These are phyloP conservation scores for Lizanozyma gosingica DNA, from an alignment of 1,139 yeast genomes.

Conservation along the genomic window DNA sequence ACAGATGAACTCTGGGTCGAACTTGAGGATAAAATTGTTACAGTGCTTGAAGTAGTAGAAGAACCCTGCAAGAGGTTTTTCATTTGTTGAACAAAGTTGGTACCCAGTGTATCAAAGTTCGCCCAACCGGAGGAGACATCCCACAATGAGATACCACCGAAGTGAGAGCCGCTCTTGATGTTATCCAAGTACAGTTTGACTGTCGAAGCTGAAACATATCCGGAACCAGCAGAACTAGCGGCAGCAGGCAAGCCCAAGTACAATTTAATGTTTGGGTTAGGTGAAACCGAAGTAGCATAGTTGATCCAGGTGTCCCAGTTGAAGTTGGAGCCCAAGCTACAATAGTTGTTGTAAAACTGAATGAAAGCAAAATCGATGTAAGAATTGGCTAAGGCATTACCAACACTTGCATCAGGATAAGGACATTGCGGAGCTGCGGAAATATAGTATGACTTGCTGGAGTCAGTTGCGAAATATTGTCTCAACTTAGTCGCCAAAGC, in stretches of 20 bases:
- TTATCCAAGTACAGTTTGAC: slow-evolving; percentile 13
- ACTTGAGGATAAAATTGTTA: slow-evolving; percentile 4
- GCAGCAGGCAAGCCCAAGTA: slow-evolving; percentile 40
- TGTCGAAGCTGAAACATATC: slow-evolving; percentile 45
- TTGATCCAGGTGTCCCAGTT: slow-evolving; percentile 83
- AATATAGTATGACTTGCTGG: slow-evolving; percentile 58
- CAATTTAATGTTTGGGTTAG: slow-evolving; percentile 59
- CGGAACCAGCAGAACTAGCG: slow-evolving; percentile 39
- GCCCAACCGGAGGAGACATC: slow-evolving; percentile 76
- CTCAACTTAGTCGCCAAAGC: slow-evolving; percentile 58
- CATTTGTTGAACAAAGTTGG: slow-evolving; percentile 34
- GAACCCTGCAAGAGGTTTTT: slow-evolving; percentile 20
- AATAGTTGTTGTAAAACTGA: slow-evolving; percentile 90
- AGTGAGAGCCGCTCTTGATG: slow-evolving; percentile 35
- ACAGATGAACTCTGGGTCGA: not conserved
- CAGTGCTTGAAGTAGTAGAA: slow-evolving; percentile 4
- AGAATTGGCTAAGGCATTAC: slow-evolving; percentile 52
- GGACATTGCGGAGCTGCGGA: slow-evolving; percentile 97
- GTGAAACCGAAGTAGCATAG: slow-evolving; percentile 53
- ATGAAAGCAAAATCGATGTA: slow-evolving; percentile 79
- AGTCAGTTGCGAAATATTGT: slow-evolving; percentile 41
- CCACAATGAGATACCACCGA: slow-evolving; percentile 89
- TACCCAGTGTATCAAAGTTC: slow-evolving; percentile 39
- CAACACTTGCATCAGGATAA: slow-evolving; percentile 81
- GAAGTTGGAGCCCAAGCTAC: slow-evolving; percentile 51